Percentiles rank a stretch among this genome's conserved stretches.
phyloP scores from a whole-genome alignment of 305 asterid genomes.

The Withania somnifera region DNA sequence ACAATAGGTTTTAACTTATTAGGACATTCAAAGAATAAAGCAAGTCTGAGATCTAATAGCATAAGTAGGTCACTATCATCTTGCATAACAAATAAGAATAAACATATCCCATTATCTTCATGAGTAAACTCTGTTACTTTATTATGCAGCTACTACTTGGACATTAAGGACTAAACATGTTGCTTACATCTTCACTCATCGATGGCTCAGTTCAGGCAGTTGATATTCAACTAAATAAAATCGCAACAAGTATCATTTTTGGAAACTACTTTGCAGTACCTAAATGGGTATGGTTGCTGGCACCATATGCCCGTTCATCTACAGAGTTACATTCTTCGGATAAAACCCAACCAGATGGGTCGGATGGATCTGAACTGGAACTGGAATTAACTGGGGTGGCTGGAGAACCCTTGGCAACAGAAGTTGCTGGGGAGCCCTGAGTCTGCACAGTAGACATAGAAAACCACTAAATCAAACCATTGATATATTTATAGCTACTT shows the following conservation, averaged over 20 bases:
- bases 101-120: not conserved
- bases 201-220: not conserved
- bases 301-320: conserved; percentile 17
- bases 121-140: not conserved
- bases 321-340: conserved; percentile 37
- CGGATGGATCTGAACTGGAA: conserved; percentile 25
- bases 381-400: conserved; percentile 50
- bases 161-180: not conserved
- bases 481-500: not conserved
- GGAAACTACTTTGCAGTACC: conserved; percentile 11
- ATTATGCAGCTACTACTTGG: not conserved
- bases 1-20: not conserved
- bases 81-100: not conserved
- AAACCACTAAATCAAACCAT: not conserved
- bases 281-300: conserved; percentile 12
- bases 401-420: conserved; percentile 51
- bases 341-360: conserved; percentile 27
- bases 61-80: not conserved
- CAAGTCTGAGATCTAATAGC: not conserved
- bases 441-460: conserved; percentile 19
- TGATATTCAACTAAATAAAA: not conserved
- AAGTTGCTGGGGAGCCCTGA: conserved; percentile 62
- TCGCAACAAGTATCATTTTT: not conserved
- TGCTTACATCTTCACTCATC: not conserved
- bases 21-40: not conserved